Percentiles rank a stretch among this genome's conserved stretches.
These are phyloP conservation scores for Luvunga scandens DNA, from an alignment of 345 rosid species.

Conservation along the genomic window DNA sequence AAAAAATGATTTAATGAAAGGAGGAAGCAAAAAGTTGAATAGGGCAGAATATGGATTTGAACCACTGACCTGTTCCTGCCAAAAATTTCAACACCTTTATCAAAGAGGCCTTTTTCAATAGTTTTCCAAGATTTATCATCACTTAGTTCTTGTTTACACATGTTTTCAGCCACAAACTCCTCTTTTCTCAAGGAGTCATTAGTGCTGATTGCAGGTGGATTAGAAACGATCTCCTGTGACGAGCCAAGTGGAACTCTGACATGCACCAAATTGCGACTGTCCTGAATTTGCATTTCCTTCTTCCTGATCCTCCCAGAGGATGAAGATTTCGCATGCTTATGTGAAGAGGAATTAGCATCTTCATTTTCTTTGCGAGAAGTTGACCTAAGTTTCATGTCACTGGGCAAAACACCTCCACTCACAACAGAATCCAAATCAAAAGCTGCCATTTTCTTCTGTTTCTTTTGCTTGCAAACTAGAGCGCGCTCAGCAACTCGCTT, in stretches of 20 bases:
- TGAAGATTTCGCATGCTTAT: slow-evolving; percentile 59
- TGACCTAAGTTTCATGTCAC: slow-evolving; percentile 50
- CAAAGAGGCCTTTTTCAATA: slow-evolving; percentile 81
- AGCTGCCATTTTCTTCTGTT: slow-evolving; percentile 69
- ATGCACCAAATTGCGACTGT: slow-evolving; percentile 33
- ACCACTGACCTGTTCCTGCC: slow-evolving; percentile 82
- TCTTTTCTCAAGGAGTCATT: slow-evolving; percentile 57
- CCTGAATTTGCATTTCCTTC: slow-evolving; percentile 43
- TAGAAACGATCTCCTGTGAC: slow-evolving; percentile 38
- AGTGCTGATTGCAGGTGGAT: slow-evolving; percentile 43
- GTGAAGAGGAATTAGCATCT: slow-evolving; percentile 76
- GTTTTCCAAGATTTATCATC: slow-evolving; percentile 74
- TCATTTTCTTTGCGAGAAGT: slow-evolving; percentile 62
- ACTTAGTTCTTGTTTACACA: slow-evolving; percentile 42
- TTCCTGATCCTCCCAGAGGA: slow-evolving; percentile 50
- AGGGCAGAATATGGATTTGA: background rate
- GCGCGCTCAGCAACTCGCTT: slow-evolving; percentile 87
- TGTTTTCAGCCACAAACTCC: slow-evolving; percentile 64
- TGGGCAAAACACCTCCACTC: slow-evolving; percentile 52
- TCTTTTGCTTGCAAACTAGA: slow-evolving; percentile 70
- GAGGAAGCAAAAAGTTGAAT: background rate
- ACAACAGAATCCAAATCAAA: slow-evolving; percentile 77
- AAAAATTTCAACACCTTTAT: slow-evolving; percentile 92
- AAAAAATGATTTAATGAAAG: slow-evolving; percentile 1
- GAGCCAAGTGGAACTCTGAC: slow-evolving; percentile 37